These are phyloP conservation scores for Pseudognaphalium luteoalbum DNA, from an alignment of 129 eudicot genomes.

Conservation along the genomic window DNA sequence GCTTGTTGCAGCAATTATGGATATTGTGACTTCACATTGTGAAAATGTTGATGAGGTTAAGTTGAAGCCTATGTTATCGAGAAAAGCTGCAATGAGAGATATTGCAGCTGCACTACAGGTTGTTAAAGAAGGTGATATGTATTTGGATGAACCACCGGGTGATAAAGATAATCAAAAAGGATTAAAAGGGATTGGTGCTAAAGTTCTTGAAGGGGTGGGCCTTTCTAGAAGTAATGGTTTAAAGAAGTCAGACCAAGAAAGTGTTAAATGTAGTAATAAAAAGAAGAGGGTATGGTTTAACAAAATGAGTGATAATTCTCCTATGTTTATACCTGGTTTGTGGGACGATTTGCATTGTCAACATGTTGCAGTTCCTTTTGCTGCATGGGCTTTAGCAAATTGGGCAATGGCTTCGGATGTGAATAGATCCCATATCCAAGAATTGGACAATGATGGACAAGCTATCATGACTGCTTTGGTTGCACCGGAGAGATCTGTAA, in stretches of 20 bases:
- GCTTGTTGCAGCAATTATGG: constrained; percentile 99
- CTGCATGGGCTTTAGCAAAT: constrained; percentile 98
- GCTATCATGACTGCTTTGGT: constrained; percentile 82
- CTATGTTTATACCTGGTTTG: constrained; percentile 80
- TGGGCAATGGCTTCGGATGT: constrained; percentile 95
- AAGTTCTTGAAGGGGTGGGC: constrained; percentile 83
- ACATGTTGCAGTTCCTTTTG: constrained; percentile 99
- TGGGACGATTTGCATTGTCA: constrained; percentile 98
- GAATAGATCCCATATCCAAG: constrained; percentile 88
- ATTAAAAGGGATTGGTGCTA: constrained; percentile 70
- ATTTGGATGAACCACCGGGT: constrained; percentile 62
- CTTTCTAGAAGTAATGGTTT: constrained; percentile 52
- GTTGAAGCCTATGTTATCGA: constrained; percentile 61
- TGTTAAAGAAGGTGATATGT: constrained; percentile 82
- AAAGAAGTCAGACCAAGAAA: constrained; percentile 34
- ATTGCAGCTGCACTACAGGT: constrained; percentile 93
- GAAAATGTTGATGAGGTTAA: constrained; percentile 55
- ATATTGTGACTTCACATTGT: constrained; percentile 83
- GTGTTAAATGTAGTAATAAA: constrained; percentile 30
- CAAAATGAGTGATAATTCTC: constrained; percentile 44
- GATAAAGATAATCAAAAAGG: constrained; percentile 58
- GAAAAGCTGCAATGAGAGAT: constrained; percentile 83
- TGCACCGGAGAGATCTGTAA: constrained; percentile 98
- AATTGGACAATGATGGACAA: constrained; percentile 80
- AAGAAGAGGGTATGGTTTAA: constrained; percentile 35